Base-by-base conservation (phyloP, 352 stramenopile genomes). In the Peronospora farinosa region DNA sequence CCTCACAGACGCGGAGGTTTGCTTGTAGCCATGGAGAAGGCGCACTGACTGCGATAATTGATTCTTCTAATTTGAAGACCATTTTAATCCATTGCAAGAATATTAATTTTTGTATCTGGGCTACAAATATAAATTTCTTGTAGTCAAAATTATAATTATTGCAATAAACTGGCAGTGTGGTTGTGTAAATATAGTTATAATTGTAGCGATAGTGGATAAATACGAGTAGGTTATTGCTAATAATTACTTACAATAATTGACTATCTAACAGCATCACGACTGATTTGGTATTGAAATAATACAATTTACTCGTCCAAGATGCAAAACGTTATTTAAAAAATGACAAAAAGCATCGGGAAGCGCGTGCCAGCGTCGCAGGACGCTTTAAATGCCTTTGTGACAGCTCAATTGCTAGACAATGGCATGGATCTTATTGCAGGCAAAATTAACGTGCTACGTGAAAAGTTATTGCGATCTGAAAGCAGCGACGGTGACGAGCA, bases 321-420 rank as follows among this genome's bases (percentile, higher is more conserved):
- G n/a, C n/a, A n/a, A n/a, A n/a, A n/a, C 12, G 8, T 16, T 12
- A 13, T 11, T n/a, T 3, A 0, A 7, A 37, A 46, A 37, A 46
- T 46, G 40, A 6, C 45, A 2, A 53, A 31, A 38, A 57, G 19
- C 31, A 30, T 7, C 8, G 41, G 10, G 19, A 67, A 60, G 50
- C 51, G 59, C 6, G 16, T 57, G 27, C 54, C 40, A 21, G 56
- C 47, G 32, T 72, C 78, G 49, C 73, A 89, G 60, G 67, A 68
- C 9, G 74, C 67, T 3, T 50, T 88, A 41, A 67, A 88, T 39
- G 58, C 66, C 47, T 89, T 92, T 63, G 67, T 88, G 49, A 77
- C 62, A n/a, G 71, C 71, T 33, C 80, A 92, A 50, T 55, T 92
- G 33, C 72, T 92, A 23, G 78, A 92, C 64, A 92, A 92, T 54